Base-by-base conservation (phyloP, 371 early-diverging fungal genomes). In the Capniomyces stellatus region DNA sequence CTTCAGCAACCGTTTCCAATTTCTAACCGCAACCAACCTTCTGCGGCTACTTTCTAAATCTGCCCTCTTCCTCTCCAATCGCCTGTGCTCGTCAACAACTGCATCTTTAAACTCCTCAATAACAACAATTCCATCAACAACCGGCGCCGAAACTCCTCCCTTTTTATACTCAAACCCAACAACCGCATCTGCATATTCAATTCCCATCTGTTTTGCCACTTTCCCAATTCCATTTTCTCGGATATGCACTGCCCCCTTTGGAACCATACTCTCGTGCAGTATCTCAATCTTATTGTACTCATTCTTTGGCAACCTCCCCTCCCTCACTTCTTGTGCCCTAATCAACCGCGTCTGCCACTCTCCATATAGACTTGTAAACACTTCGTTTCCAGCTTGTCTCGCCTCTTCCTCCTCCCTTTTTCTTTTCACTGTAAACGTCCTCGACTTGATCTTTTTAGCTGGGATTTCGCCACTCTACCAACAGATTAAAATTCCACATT, bases 201-300 rank as follows among this genome's bases (percentile, higher is more conserved):
- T 27, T 15, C 28, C 28, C 28, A 19, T 24, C 13, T 27, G 21
- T 28, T 27, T 49, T 25, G 29, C 25, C 4, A 27, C 10, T 25
- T 19, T 4, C 4, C n/a, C 28, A n/a, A 49, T 25, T 8, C 28
- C 28, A 24, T 49, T 27, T 27, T 27, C n/a, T 8, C n/a, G n/a
- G 4, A 49, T 8, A 28, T 49, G 49, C 21, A 49, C 49, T 25
- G 49, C 28, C n/a, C 28, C 28, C 18, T 15, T 2, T 15, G 49
- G 49, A 27, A 49, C 28, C 49, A 49, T 49, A 27, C 28, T 49
- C 25, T 27, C 10, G 28, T 49, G 49, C 29, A 49, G 30, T n/a
- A 49, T 49, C 10, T 49, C 30, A 4, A 49, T 27, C 28, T 30
- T 44, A n/a, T 44, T 44, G 46, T 44, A 44, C 46, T 44, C n/a